Percentiles rank a stretch among this genome's conserved stretches.
phyloP scores from a whole-genome alignment of 2,329 filamentous ascomycete species.

The Aspergillus terreus region DNA sequence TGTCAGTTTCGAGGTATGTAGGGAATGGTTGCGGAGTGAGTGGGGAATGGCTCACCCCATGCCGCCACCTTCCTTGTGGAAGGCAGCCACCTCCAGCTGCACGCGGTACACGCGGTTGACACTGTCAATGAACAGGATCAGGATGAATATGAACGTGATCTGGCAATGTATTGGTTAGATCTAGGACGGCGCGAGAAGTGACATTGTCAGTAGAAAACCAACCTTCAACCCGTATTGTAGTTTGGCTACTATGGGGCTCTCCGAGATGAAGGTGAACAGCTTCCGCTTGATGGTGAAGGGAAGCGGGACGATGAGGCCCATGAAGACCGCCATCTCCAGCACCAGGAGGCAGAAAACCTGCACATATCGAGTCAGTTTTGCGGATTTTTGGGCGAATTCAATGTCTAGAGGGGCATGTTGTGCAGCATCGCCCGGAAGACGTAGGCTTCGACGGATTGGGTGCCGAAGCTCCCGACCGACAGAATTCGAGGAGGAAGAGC shows the following conservation, averaged over 20 bases:
- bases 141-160: slow-evolving; percentile 98
- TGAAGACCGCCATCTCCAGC: slow-evolving; percentile 49
- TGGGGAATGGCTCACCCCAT: slow-evolving; percentile 44
- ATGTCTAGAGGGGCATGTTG: background rate
- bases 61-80: slow-evolving; percentile 58
- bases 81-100: slow-evolving; percentile 77
- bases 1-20: slow-evolving; percentile 7
- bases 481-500: background rate
- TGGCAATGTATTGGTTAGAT: slow-evolving; percentile 23
- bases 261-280: slow-evolving; percentile 94
- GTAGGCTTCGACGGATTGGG: slow-evolving; percentile 21
- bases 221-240: slow-evolving; percentile 95
- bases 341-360: slow-evolving; percentile 50
- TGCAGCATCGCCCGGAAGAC: slow-evolving; percentile 8
- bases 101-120: slow-evolving; percentile 96
- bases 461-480: background rate
- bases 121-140: slow-evolving; percentile 96
- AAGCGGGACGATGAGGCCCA: slow-evolving; percentile 65
- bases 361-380: slow-evolving; percentile 2
- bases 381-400: slow-evolving; percentile 9
- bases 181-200: background rate
- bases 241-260: slow-evolving; percentile 80
- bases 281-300: slow-evolving; percentile 81
- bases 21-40: background rate
- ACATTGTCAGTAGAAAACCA: slow-evolving; percentile 11